A percentile compares a stretch with the other conserved stretches of the same genome.
These are phyloP conservation scores for Coemansia sp. DNA, from an alignment of 192 early-diverging fungal species.

Conservation along the genomic window DNA sequence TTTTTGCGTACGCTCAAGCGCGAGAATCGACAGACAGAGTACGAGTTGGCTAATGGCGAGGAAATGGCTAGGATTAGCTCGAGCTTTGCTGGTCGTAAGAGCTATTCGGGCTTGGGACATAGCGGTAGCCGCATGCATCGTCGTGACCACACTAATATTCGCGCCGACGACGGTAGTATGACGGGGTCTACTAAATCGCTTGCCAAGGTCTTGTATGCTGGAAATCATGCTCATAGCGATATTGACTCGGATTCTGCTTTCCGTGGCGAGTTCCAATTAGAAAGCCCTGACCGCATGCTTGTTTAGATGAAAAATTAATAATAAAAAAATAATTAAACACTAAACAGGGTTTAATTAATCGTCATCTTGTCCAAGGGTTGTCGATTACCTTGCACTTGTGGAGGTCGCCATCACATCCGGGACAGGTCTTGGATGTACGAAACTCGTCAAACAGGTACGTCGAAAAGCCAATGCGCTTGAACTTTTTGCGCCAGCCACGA, in stretches of 20 bases:
- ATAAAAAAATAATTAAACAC: too few species aligned
- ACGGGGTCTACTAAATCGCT: constrained; percentile 29
- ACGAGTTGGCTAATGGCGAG: constrained; percentile 48
- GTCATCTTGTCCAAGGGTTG: too few species aligned
- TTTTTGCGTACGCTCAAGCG: constrained; percentile 33
- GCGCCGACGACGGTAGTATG: constrained; percentile 2
- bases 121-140: background rate
- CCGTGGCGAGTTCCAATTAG: background rate
- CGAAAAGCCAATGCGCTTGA: too few species aligned
- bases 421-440: too few species aligned
- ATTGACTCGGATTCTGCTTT: background rate
- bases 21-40: constrained; percentile 27
- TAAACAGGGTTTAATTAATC: too few species aligned
- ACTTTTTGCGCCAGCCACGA: too few species aligned
- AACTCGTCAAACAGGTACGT: too few species aligned
- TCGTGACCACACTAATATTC: background rate
- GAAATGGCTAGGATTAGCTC: constrained; percentile 15
- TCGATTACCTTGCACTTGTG: too few species aligned
- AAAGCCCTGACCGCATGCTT: background rate
- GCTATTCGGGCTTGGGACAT: background rate
- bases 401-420: too few species aligned
- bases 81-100: constrained; percentile 8
- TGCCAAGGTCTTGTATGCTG: constrained; percentile 14
- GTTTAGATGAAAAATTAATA: constrained; percentile 4
- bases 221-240: background rate